phyloP scores from a whole-genome alignment of 441 rosid genomes.

The Corymbia citriodora region DNA sequence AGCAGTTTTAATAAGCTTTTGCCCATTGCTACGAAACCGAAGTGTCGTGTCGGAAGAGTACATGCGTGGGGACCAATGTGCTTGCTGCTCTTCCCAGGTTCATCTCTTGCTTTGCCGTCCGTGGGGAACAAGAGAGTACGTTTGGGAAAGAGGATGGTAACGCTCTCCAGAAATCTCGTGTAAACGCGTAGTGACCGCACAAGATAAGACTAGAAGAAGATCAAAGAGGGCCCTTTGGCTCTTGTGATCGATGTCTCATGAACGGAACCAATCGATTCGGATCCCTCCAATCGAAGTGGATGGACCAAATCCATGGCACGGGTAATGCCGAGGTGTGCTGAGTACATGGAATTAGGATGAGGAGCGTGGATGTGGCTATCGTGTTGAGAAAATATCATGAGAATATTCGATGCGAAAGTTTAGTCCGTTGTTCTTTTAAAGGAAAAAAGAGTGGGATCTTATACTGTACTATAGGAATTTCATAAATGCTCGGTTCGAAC shows the following conservation, averaged over 20 bases:
- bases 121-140: not conserved
- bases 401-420: too few relatives aligned
- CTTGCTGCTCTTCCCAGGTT: not conserved
- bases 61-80: not conserved
- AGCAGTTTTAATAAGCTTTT: not conserved
- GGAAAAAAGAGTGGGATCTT: not conserved
- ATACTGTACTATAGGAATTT: not conserved
- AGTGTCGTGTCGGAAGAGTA: not conserved
- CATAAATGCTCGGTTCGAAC: not conserved
- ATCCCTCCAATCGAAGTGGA: not conserved
- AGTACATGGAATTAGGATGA: not conserved
- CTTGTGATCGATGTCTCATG: not conserved
- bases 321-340: accelerated
- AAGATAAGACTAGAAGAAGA: not conserved
- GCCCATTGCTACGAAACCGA: not conserved
- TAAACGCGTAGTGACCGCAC: not conserved
- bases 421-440: not conserved
- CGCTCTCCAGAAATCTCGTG: not conserved
- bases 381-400: not conserved
- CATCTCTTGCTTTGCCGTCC: not conserved
- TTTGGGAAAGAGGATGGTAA: not conserved
- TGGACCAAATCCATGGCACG: not conserved
- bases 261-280: not conserved
- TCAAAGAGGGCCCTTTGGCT: not conserved
- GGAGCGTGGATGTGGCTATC: not conserved